Evolutionary conservation across 2,329 filamentous ascomycete species (phyloP), one percentile per base, ranked within the genome.

Genomic region (Aschersonia sp.): DNA sequence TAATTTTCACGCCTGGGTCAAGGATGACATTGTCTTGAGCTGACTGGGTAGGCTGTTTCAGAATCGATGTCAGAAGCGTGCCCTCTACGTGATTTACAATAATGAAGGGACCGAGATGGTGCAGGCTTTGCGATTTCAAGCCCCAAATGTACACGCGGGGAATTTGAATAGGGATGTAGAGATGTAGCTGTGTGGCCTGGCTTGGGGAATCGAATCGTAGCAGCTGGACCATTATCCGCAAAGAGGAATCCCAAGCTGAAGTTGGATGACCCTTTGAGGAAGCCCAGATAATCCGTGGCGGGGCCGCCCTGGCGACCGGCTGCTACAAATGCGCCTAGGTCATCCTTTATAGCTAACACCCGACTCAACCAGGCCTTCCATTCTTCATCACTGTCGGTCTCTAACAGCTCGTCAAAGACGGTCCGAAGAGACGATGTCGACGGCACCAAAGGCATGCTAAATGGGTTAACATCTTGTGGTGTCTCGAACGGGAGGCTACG

Each of bases 81-180:
- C 61, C 60, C 9, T 61, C 51, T 6, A 63, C 48, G 47, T 50
- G 62, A 39, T 63, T 58, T 56, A 59, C 59, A 11, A 63, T 58
- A 2, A 61, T 63, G 22, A 60, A 64, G 4, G 60, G 62, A 5
- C 59, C 59, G 4, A 63, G 47, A 30, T 60, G 52, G 5, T 50
- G 52, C n/a, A 57, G 59, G 44, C 60, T 60, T 9, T 62, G 56
- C 5, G 44, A 46, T 22, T 58, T 55, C 0, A 60, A 32, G 12
- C 60, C 59, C 59, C 57, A 60, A 45, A 48, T 45, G 30, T 43
- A 49, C 30, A 63, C 42, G 39, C 39, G 47, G 29, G 58, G 60
- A 32, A 65, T 12, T 9, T 59, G 58, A n/a, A 65, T 61, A 2
- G 50, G 59, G 32, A 37, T 55, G 45, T 12, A 52, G 47, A 7